Evolutionary conservation across 495 filamentous ascomycete species (phyloP), one percentile per base, ranked within the genome.

Genomic region (Cercophora newfieldiana): DNA sequence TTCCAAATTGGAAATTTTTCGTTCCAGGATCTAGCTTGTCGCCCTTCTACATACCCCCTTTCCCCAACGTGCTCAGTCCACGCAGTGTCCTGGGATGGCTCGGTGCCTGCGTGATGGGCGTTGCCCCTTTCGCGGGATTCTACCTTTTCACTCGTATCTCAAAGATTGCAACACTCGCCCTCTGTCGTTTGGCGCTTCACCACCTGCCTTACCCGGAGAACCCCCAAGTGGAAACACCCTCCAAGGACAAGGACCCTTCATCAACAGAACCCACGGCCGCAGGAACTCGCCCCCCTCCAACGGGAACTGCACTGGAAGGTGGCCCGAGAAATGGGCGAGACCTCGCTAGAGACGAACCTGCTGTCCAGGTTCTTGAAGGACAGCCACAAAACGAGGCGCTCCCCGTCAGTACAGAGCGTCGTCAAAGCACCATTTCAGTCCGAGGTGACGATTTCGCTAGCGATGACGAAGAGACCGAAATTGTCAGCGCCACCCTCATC

Each of bases 401-500:
- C 30, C 70, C 76, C 8, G 62, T 73, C 6, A 71, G 68, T 0
- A 66, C 75, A 0, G 63, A 70, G 47, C 75, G 77, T 31, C 77
- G 74, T 1, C 71, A 74, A 54, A 74, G 73, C 63, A 68, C 67
- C 6, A 8, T 61, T 33, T 70, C 72, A 5, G 55, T 65, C n/a
- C 64, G 66, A 2, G 66, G 63, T 21, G 65, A 63, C 62, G 81
- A 79, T 19, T 81, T 80, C 28, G 79, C 66, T 3, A 80, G 76
- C 16, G 82, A 84, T 56, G 83, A 84, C 48, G 84, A 85, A 59
- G 82, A 84, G 26, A 65, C 71, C 19, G 82, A 85, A 30, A 68
- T 80, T 24, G 70, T 81, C 21, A 81, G 80, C 60, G 75, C 82
- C 3, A 85, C 83, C 0, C 68, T 86, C 1, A 85, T 86, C n/a